Evolutionary conservation across 164 flowering plant genomes (phyloP), one percentile per base, ranked within the genome.

Genomic region (Magnolia officinalis): DNA sequence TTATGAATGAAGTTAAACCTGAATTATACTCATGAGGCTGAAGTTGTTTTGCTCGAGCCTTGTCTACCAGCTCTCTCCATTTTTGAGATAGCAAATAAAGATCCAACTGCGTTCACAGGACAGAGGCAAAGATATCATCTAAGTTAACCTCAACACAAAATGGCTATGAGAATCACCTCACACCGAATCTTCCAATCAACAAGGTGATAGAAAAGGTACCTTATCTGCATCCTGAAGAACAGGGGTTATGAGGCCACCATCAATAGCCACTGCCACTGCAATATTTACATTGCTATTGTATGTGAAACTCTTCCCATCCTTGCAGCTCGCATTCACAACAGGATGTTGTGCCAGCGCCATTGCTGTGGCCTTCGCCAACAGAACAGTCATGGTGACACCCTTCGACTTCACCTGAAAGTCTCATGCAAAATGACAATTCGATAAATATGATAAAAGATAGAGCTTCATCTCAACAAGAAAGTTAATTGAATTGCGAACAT

Each of bases 151-250:
- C 10, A 61, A 37, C 23, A 11, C 26, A n/a, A 73, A 73, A 63
- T 72, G 29, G 0, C 37, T 68, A 16, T 20, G 4, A 29, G 71
- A 24, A 19, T 24, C 16, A 31, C 71, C 14, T 16, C 4, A 31
- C 16, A 3, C 49, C 29, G 66, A 0, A 5, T 50, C 29, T 16
- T 52, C 50, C 63, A 26, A 71, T 55, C 29, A 50, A 20, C 75
- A 58, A 55, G 23, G 26, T 45, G 23, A 67, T 8, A 67, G 21
- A 21, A 6, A 50, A n/a, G 5, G 31, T 10, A 90, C 98, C 97
- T 94, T 94, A 79, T 94, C 97, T 3, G 97, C 98, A 86, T 94
- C 92, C 83, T 89, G 96, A 80, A 94, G 93, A 78, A 91, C 98
- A 78, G 98, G 98, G 26, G 98, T 94, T 70, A 94, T 94, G 77